phyloP scores from a whole-genome alignment of 371 early-diverging fungal species.

The Lichtheimia corymbifera region DNA sequence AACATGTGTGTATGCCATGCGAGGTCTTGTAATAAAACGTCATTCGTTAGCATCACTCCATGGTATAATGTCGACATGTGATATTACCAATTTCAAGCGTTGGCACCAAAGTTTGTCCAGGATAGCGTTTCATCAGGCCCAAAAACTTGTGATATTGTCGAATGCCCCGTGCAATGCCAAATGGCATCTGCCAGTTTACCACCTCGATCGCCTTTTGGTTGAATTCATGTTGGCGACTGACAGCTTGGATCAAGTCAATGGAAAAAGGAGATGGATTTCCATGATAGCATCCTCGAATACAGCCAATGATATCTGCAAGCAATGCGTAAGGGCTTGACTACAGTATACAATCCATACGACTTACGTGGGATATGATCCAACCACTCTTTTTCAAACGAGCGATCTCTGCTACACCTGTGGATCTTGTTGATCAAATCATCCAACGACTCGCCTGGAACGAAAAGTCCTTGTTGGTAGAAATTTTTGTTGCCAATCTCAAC shows the following conservation, averaged over 20 bases:
- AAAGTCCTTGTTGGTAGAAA: no score
- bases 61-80: background rate
- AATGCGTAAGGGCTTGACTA: no score
- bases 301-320: no score
- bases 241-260: slow-evolving; percentile 36
- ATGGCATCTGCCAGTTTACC: slow-evolving; percentile 13
- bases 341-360: no score
- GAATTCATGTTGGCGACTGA: slow-evolving; percentile 38
- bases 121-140: slow-evolving; percentile 15
- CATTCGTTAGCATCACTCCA: background rate
- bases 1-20: slow-evolving; percentile 56
- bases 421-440: no score
- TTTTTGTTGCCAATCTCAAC: no score
- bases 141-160: slow-evolving; percentile 23
- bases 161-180: slow-evolving; percentile 9
- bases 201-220: slow-evolving; percentile 13
- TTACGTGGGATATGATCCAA: no score
- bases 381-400: no score
- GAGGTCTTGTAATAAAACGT: background rate
- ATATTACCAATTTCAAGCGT: slow-evolving; percentile 33
- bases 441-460: no score
- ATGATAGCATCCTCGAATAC: slow-evolving; percentile 9
- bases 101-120: slow-evolving; percentile 30
- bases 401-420: no score
- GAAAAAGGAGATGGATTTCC: slow-evolving; percentile 14